These are phyloP conservation scores for Aquilaria yunnanensis DNA, from an alignment of 345 rosid genomes.

Conservation along the genomic window DNA sequence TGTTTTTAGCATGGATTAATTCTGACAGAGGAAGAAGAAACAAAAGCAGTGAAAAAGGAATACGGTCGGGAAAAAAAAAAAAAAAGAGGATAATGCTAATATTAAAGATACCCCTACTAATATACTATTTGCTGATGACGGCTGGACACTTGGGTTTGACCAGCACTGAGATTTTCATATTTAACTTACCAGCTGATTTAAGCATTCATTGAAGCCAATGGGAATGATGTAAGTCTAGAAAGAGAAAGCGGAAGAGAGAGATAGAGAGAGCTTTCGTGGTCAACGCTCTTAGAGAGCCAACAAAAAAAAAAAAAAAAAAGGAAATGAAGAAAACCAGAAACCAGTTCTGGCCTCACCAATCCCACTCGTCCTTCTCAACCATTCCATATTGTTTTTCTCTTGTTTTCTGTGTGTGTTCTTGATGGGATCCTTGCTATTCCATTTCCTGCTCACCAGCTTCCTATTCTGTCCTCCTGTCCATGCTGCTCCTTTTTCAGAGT, in stretches of 20 bases:
- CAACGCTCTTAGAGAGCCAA: conserved; percentile 20
- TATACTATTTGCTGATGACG: too few relatives aligned
- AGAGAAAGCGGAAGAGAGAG: conserved; percentile 13
- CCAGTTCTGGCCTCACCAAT: too few relatives aligned
- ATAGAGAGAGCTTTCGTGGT: conserved; percentile 15
- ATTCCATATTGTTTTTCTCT: conserved; percentile 7
- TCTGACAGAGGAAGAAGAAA: not conserved
- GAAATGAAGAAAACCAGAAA: too few relatives aligned
- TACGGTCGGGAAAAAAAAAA: not conserved
- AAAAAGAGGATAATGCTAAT: not conserved
- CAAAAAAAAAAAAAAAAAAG: conserved; percentile 14
- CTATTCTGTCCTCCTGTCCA: conserved; percentile 33
- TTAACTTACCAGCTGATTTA: conserved; percentile 15
- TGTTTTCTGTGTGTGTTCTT: conserved; percentile 14
- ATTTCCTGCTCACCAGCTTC: conserved; percentile 25
- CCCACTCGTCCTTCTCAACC: conserved; percentile 2
- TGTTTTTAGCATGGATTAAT: too few relatives aligned
- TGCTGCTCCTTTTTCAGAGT: conserved; percentile 33
- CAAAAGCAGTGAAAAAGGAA: not conserved
- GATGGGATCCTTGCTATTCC: conserved; percentile 34
- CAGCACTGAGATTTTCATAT: not conserved
- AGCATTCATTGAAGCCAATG: conserved; percentile 19
- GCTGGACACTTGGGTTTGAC: conserved; percentile 10
- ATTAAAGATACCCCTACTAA: too few relatives aligned
- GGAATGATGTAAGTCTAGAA: conserved; percentile 13